Percentiles rank a stretch among this genome's conserved stretches.
These are phyloP conservation scores for Pleurotus ostreatus DNA, from an alignment of 768 basidiomycete genomes.

Conservation along the genomic window DNA sequence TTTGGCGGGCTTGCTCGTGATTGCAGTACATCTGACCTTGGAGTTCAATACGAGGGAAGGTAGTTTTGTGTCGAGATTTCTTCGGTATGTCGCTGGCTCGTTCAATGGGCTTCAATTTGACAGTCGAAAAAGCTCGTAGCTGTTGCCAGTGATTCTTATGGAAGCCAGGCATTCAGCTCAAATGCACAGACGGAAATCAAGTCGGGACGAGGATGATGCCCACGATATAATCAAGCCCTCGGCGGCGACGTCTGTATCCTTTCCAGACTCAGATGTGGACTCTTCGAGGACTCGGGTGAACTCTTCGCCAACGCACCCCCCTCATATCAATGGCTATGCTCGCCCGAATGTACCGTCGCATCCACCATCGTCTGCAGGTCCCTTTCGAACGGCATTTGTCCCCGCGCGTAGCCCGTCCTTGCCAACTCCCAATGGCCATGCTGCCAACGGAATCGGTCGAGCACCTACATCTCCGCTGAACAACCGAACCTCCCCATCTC, in stretches of 20 bases:
- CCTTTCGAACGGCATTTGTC: slow-evolving; percentile 19
- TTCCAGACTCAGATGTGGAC: not conserved
- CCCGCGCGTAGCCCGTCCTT: not conserved
- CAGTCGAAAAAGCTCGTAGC: no score
- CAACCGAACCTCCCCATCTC: slow-evolving; percentile 1
- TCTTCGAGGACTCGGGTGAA: slow-evolving; percentile 14
- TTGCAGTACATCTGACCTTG: no score
- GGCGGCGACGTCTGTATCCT: not conserved
- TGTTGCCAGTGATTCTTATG: not conserved
- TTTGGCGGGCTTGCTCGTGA: no score
- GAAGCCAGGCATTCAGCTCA: slow-evolving; percentile 9
- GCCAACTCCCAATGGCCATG: slow-evolving; percentile 2
- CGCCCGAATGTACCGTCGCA: slow-evolving; percentile 2
- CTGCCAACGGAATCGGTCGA: not conserved
- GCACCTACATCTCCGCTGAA: not conserved
- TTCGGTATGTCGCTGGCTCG: no score
- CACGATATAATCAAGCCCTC: slow-evolving; percentile 12
- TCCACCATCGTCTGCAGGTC: slow-evolving; percentile 19
- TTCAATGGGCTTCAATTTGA: no score
- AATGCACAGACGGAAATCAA: slow-evolving; percentile 42
- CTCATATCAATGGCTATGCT: slow-evolving; percentile 6
- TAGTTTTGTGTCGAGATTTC: no score
- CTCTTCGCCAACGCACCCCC: slow-evolving; percentile 15
- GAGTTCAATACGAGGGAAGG: no score
- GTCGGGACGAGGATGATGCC: slow-evolving; percentile 35